Base-by-base conservation (phyloP, 2,329 filamentous ascomycete genomes). In the Penicillium concentricum region DNA sequence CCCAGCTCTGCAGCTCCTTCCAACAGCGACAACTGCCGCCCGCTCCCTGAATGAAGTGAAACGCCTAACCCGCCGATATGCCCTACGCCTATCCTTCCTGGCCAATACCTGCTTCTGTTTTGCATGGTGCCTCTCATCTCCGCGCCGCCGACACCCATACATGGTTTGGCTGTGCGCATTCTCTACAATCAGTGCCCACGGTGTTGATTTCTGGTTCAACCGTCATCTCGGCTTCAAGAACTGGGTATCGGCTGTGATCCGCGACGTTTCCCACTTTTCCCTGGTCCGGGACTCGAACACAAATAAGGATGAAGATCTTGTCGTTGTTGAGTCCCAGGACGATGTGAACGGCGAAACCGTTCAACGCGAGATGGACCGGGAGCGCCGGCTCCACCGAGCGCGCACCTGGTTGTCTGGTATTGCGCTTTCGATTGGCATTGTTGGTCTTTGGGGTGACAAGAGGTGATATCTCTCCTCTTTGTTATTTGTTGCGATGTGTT, bases 81-180 rank as follows among this genome's bases (percentile, higher is more conserved):
- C 90, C 58, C 81, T 87, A 54, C 76, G 83, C 32, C 83, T 95
- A 50, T 84, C 88, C 48, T 80, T 84, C 63, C 75, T 95, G 65
- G 87, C 91, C 51, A 84, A 86, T 52, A 79, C 84, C 51, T 86
- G 90, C 30, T 87, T 97, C 68, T 78, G 91, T 65, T 83, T 93
- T 63, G 90, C 92, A 61, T 97, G 88, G 75, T 74, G 82, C 43
- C 79, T 95, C 63, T 93, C 92, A 2, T 89, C 92, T 0, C 82
- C 85, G 26, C 83, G 86, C 54, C 82, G 84, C 65, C 87, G 89
- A 71, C 93, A 97, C 72, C 93, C 93, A 0, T 97, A 96, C 72
- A 86, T 97, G 26, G 76, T 97, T 57, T 97, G 94, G 86, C 91
- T 91, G 15, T 86, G 87, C 3, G 76, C 91, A 26, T 82, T 92